Percentiles rank a stretch among this genome's conserved stretches.
These are phyloP conservation scores for Bisporella sp. DNA, from an alignment of 2,329 filamentous ascomycete species.

Conservation along the genomic window DNA sequence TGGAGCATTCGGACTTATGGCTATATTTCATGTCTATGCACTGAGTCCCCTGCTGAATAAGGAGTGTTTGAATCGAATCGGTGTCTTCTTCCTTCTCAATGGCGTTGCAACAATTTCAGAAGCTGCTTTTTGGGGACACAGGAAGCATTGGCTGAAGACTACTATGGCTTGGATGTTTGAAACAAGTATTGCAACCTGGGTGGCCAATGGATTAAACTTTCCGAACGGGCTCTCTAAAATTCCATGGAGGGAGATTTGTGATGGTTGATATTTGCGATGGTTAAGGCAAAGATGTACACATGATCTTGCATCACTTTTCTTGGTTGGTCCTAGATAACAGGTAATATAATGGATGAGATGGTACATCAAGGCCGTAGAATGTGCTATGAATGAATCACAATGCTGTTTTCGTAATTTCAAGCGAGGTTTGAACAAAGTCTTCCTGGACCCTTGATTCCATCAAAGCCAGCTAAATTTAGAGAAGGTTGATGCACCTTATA, in stretches of 20 bases:
- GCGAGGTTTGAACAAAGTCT: no score
- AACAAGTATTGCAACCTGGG: constrained; percentile 28
- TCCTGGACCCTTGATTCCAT: no score
- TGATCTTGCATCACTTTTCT: no score
- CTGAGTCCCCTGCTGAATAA: constrained; percentile 28
- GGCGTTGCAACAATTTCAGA: constrained; percentile 30
- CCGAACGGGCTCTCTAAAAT: constrained; percentile 27
- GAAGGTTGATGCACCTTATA: no score
- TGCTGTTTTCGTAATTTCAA: no score
- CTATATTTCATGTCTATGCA: constrained; percentile 32
- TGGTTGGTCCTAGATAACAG: no score
- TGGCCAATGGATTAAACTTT: constrained; percentile 26
- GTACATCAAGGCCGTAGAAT: no score
- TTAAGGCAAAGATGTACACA: no score
- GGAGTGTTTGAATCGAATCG: constrained; percentile 28
- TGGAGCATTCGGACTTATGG: constrained; percentile 33
- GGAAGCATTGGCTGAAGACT: constrained; percentile 26
- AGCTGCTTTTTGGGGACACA: constrained; percentile 29
- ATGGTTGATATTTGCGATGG: neutral
- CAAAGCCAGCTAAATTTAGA: no score
- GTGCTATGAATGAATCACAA: no score
- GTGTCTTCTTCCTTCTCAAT: constrained; percentile 33
- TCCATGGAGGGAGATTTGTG: constrained; percentile 27
- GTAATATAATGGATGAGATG: no score
- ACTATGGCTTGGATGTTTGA: constrained; percentile 29